Conservation (phyloP, 169 alveolate genomes). For the Toxoplasma gondii region DNA sequence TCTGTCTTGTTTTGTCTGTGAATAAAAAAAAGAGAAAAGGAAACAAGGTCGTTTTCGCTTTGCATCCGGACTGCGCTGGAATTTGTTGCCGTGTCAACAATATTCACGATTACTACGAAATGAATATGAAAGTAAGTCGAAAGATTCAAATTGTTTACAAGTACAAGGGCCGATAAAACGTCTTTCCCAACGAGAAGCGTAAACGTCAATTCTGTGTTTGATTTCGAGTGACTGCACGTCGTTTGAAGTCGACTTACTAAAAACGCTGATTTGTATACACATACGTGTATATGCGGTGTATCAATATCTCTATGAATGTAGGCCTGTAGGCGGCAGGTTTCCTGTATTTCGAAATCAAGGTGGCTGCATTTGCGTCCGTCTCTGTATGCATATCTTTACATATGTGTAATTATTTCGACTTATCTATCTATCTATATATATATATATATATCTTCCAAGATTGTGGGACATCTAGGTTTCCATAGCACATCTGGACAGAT, state of each 20-base stretch:
- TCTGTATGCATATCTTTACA: background rate
- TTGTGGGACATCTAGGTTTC: background rate
- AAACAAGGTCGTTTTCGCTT: conserved; percentile 59
- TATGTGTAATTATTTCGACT: background rate
- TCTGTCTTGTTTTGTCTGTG: background rate
- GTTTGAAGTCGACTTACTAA: too few species aligned
- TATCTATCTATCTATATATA: background rate
- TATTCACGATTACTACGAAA: conserved; percentile 60
- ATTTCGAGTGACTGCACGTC: too few species aligned
- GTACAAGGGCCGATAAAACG: too few species aligned
- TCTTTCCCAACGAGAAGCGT: background rate
- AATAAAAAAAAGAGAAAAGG: conserved; percentile 68
- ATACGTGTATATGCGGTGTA: background rate
- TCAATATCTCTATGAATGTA: background rate
- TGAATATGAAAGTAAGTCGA: conserved; percentile 57
- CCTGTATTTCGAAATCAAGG: background rate
- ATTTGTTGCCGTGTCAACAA: conserved; percentile 66
- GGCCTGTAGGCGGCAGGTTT: background rate
- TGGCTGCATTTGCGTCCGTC: background rate
- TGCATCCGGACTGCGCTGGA: conserved; percentile 68
- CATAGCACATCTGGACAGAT: background rate
- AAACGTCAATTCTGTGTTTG: background rate
- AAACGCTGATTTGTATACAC: too few species aligned
- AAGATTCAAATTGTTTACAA: too few species aligned
- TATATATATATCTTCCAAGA: background rate